These are phyloP conservation scores for Penicillium taxi DNA, from an alignment of 495 filamentous ascomycete genomes.

Conservation along the genomic window DNA sequence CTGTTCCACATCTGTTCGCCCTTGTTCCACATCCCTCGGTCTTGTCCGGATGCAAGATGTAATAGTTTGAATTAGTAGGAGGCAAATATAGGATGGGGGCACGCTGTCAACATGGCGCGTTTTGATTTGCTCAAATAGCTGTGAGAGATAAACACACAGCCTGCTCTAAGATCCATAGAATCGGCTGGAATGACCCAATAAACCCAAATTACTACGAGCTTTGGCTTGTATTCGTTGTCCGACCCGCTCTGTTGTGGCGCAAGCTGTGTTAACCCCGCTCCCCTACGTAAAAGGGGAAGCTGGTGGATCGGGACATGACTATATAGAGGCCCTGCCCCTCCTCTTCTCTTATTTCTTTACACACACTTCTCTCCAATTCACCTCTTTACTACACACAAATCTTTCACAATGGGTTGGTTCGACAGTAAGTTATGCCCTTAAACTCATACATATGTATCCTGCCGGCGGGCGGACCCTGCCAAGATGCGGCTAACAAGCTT, in stretches of 20 bases:
- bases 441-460: not conserved
- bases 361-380: not conserved
- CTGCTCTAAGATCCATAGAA: too few species aligned
- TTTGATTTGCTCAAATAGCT: too few species aligned
- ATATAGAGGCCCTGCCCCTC: not conserved
- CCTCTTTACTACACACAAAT: not conserved
- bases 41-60: not conserved
- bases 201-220: too few species aligned
- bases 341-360: not conserved
- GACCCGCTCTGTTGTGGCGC: too few species aligned
- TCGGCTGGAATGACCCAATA: too few species aligned
- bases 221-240: too few species aligned
- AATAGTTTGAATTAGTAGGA: not conserved
- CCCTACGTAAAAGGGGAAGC: too few species aligned
- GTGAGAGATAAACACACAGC: too few species aligned
- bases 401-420: slow-evolving; percentile 14
- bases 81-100: too few species aligned
- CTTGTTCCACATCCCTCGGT: not conserved
- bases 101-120: too few species aligned
- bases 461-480: not conserved
- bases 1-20: not conserved
- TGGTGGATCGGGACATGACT: too few species aligned
- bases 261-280: too few species aligned
- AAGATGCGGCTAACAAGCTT: slow-evolving; percentile 4
- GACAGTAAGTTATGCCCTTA: slow-evolving; percentile 1